phyloP scores from a whole-genome alignment of 352 stramenopile genomes.

The Hyaloperonospora brassicae region DNA sequence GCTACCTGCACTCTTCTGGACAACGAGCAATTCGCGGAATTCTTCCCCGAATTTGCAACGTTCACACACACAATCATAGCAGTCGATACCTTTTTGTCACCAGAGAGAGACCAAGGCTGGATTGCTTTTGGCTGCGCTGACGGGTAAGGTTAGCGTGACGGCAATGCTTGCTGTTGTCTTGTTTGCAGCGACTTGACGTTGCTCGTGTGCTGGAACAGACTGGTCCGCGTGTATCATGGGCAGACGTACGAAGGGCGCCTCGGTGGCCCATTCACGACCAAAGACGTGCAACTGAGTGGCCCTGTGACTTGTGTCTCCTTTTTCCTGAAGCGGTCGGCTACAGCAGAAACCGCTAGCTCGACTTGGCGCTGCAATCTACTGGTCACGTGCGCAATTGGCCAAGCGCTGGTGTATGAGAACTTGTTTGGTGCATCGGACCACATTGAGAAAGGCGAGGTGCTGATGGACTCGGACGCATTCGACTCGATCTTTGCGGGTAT shows the following conservation, averaged over 20 bases:
- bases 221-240: constrained; percentile 48
- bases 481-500: constrained; percentile 55
- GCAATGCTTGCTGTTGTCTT: neutral
- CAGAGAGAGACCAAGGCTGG: constrained; percentile 28
- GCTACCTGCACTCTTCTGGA: constrained; percentile 37
- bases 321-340: constrained; percentile 22
- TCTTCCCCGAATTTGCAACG: constrained; percentile 60
- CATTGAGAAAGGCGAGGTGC: constrained; percentile 15
- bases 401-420: constrained; percentile 49
- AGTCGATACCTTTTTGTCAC: constrained; percentile 30
- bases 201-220: constrained; percentile 13
- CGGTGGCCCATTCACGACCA: constrained; percentile 37
- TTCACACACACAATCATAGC: constrained; percentile 50
- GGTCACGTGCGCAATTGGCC: constrained; percentile 54
- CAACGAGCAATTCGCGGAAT: constrained; percentile 53
- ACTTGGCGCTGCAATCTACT: constrained; percentile 43
- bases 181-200: constrained; percentile 1
- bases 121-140: constrained; percentile 64
- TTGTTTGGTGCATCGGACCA: constrained; percentile 26
- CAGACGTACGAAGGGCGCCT: constrained; percentile 25
- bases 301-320: constrained; percentile 55
- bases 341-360: neutral
- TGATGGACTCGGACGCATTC: constrained; percentile 46
- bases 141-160: constrained; percentile 25
- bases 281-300: constrained; percentile 50